Conservation (phyloP, 768 basidiomycete species). For the Podaxis sp. region DNA sequence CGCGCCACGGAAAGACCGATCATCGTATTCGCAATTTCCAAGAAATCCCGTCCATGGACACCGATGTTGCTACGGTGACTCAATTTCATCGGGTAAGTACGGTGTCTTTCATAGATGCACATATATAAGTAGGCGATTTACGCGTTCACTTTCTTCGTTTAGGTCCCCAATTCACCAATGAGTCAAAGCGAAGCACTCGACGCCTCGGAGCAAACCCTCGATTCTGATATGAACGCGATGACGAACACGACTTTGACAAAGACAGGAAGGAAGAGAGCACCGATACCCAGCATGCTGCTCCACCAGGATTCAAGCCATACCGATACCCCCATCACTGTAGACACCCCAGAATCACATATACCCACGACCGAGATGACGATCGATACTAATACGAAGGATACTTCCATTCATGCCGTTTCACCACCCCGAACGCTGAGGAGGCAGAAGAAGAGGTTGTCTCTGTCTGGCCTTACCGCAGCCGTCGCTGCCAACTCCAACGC, state of each 20-base stretch:
- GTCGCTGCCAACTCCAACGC: not conserved
- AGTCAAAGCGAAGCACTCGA: not conserved
- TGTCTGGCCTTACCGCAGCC: not conserved
- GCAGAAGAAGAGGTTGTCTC: constrained; percentile 13
- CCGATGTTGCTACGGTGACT: constrained; percentile 8
- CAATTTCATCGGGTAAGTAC: constrained; percentile 1
- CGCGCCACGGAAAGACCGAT: not conserved
- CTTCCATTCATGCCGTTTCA: not conserved
- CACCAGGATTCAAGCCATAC: not conserved
- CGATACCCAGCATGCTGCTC: constrained; percentile 12
- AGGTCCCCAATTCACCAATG: constrained; percentile 1
- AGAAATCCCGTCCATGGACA: not conserved
- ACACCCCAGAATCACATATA: not conserved
- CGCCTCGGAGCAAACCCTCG: not conserved
- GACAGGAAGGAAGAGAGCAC: not conserved
- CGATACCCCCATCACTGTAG: not conserved
- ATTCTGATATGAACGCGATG: not conserved
- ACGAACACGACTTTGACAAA: constrained; percentile 6
- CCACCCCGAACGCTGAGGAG: constrained; percentile 3
- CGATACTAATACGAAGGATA: not conserved
- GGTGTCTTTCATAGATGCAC: not conserved
- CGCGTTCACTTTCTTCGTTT: not conserved
- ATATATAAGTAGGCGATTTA: not conserved
- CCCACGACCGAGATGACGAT: not conserved
- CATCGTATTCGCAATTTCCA: not conserved